Percentiles rank a stretch among this genome's conserved stretches.
phyloP scores from a whole-genome alignment of 2,329 filamentous ascomycete genomes.

The Penicillium sp. region DNA sequence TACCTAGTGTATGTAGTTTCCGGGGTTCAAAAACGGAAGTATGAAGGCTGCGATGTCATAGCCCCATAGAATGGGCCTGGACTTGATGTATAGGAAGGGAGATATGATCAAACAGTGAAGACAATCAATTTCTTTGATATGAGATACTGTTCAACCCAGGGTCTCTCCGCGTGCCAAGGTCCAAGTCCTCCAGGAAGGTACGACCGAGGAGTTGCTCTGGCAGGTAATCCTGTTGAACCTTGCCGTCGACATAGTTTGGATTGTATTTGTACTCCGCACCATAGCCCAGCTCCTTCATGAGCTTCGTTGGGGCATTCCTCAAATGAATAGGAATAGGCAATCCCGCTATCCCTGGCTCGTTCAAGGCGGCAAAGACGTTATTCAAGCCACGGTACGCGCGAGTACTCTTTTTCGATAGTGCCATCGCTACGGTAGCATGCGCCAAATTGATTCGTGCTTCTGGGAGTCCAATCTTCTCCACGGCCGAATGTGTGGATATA shows the following conservation, averaged over 20 bases:
- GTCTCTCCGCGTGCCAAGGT: conserved; percentile 78
- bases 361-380: conserved; percentile 73
- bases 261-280: conserved; percentile 96
- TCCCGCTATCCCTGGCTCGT: conserved; percentile 77
- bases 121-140: background rate
- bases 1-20: background rate
- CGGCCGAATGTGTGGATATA: conserved; percentile 79
- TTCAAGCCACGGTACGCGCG: conserved; percentile 78
- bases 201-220: conserved; percentile 70
- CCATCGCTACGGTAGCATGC: conserved; percentile 78
- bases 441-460: conserved; percentile 91
- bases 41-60: background rate
- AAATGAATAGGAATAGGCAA: conserved; percentile 83
- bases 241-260: conserved; percentile 79
- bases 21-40: background rate
- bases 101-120: background rate
- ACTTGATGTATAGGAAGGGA: background rate
- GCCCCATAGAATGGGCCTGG: background rate
- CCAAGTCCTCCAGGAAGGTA: conserved; percentile 72
- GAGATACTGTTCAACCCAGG: conserved; percentile 51
- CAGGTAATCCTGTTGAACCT: conserved; percentile 84
- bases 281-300: conserved; percentile 92
- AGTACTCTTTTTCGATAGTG: conserved; percentile 80
- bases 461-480: conserved; percentile 91
- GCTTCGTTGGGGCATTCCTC: conserved; percentile 82